Base-by-base conservation (phyloP, 2,329 filamentous ascomycete genomes). In the Exophiala sideris region DNA sequence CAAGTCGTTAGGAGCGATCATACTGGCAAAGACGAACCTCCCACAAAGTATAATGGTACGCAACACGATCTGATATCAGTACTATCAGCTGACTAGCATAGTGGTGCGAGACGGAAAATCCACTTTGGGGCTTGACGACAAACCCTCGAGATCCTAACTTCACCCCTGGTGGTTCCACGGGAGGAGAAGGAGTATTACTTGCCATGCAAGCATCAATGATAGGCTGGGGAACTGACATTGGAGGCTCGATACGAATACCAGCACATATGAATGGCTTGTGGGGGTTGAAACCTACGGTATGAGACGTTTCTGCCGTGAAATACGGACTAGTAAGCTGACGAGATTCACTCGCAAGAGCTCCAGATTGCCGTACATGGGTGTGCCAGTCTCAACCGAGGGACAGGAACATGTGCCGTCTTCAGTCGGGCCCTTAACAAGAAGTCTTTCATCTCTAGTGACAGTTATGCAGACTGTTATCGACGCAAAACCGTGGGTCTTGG, bases 341-440 rank as follows among this genome's bases (percentile, higher is more conserved):
- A 18, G 16, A 18, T 32, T 29, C 35, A n/a, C 29, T 9, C 47
- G 33, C 40, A 32, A 84, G 80, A 84, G 78, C 58, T 72, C 73
- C 2, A 75, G 83, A 5, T 64, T 85, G 0, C 81, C 83, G 0
- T 86, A 85, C 47, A 64, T 74, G 10, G 82, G 81, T 0, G 79
- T 83, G 0, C 73, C 80, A 0, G 82, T 85, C 0, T 84, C 82
- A 0, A 84, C 79, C 0, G 81, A 85, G 38, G 82, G 83, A 33
- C 83, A 86, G 62, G 80, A 85, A 52, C 82, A 86, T 65, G 79
- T 86, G 0, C 82, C 82, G 1, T 86, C 83, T 0, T 75, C 81
- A 0, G 69, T 85, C n/a, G 83, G 83, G 0, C 83, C 84, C 1
- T 74, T 87, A 70, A 71, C 79, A 5, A 72, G 82, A 5, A 74